Evolutionary conservation across 495 filamentous ascomycete genomes (phyloP), one percentile per base, ranked within the genome.

Genomic region (Letharia lupina): DNA sequence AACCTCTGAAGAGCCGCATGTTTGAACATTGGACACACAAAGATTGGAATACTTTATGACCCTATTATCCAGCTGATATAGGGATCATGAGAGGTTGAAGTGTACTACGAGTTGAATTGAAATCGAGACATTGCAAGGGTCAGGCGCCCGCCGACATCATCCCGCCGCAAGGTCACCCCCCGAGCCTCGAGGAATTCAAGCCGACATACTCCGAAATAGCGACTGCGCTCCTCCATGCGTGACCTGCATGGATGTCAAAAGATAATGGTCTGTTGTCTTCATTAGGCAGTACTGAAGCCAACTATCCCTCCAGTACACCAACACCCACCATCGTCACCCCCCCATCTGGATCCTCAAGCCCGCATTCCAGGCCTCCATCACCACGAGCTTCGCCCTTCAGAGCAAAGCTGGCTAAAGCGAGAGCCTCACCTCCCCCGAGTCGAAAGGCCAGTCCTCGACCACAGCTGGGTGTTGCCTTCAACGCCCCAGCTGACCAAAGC

Each of bases 201-300:
- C 54, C 54, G 54, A 57, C 54, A 57, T 37, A 37, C 7, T 57
- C 54, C 54, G 33, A 37, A 10, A 37, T 48, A 74, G 72, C 72
- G 63, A 74, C 48, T 71, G 65, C 65, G 72, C 72, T 74, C 56
- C 57, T 42, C 50, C 13, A 16, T 60, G 28, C 48, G 62, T 72
- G 67, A 72, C 61, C 61, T 60, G 71, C 67, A 69, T 74, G 70
- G 42, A 74, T 74, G 72, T 70, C 71, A 62, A 71, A 56, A 35
- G 50, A 58, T 40, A 63, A 48, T 18, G 54, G 20, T 67, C 61
- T 37, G 8, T 48, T 57, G 28, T 37, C 71, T 65, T 70, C 67
- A 28, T 45, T 67, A 33, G 71, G 59, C 47, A 61, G 45, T 57
- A 33, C 48, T 28, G 71, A 73, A 37, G 65, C 66, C 67, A 68